Base-by-base conservation (phyloP, 768 basidiomycete genomes). In the Kockovaella imperatae region DNA sequence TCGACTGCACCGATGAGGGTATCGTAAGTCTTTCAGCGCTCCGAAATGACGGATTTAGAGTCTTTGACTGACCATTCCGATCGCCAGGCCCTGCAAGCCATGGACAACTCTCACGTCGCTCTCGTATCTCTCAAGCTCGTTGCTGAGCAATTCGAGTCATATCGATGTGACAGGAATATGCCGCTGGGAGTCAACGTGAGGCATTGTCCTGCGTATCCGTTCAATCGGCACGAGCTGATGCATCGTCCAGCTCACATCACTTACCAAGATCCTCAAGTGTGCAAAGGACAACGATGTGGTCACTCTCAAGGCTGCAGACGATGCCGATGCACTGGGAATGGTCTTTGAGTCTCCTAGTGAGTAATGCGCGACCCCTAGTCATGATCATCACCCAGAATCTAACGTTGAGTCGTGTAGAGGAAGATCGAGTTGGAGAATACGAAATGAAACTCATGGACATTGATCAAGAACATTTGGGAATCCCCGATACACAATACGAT, bases 381-480 rank as follows among this genome's bases (percentile, higher is more conserved):
- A 8, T 14, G 6, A 8, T 26, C 45, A 8, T 31, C 17, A 21
- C 20, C 41, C 29, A 35, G 40, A 24, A 23, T 45, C 40, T 20
- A 29, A 42, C 55, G 17, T 21, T 34, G 40, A 42, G 18, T 13
- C 11, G 44, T 35, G 4, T 57, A 95, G 91, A 82, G 72, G 79
- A 83, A 3, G 93, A 95, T 71, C 82, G 95, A 54, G 83, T 97
- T 45, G 89, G 90, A 21, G 88, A 96, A 69, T 99, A 99, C 74
- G 90, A 95, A 60, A 87, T 99, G 84, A 97, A 97, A 72, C 81
- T 97, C 45, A 96, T 99, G 93, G 93, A 97, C 64, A 99, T 99
- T 66, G 93, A 99, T 71, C 77, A 87, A 20, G 95, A 99, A 73
- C 83, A 81, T 36, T 83, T 97, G 43, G 84, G 84, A 40, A 97